Evolutionary conservation across 2,329 filamentous ascomycete species (phyloP).

Genomic region (Knufia petricola): DNA sequence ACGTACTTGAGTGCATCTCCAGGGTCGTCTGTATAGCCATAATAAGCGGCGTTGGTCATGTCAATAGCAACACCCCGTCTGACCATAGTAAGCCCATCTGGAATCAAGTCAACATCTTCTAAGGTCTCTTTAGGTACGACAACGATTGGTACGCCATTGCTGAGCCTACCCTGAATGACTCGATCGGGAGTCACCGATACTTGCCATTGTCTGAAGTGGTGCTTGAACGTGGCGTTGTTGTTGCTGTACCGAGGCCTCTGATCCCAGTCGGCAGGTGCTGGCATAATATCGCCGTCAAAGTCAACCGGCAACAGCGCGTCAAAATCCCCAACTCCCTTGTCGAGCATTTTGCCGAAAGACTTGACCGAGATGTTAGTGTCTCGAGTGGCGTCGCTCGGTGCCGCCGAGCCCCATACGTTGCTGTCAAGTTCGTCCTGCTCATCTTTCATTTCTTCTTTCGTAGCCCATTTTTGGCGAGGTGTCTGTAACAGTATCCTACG

Average conservation of each 20-base stretch:
- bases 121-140: conserved; percentile 10
- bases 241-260: conserved; percentile 25
- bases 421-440: conserved; percentile 10
- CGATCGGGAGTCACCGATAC: background rate
- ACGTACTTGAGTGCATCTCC: background rate
- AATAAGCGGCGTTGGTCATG: conserved; percentile 12
- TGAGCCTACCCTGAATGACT: background rate
- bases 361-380: conserved; percentile 8
- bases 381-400: conserved; percentile 10
- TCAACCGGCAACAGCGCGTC: conserved; percentile 24
- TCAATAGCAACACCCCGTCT: conserved; percentile 11
- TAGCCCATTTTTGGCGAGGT: conserved; percentile 11
- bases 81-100: conserved; percentile 20
- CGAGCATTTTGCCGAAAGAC: conserved; percentile 14
- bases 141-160: background rate
- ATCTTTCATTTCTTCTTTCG: conserved; percentile 10
- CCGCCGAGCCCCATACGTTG: conserved; percentile 18
- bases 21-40: conserved; percentile 9
- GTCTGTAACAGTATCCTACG: too few species aligned
- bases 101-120: conserved; percentile 13
- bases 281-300: conserved; percentile 39
- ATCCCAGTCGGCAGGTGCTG: conserved; percentile 41
- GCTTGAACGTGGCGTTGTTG: conserved; percentile 5
- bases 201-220: background rate
- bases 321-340: background rate